These are phyloP conservation scores for Acacia confusa DNA, from an alignment of 306 rosid genomes.

Conservation along the genomic window DNA sequence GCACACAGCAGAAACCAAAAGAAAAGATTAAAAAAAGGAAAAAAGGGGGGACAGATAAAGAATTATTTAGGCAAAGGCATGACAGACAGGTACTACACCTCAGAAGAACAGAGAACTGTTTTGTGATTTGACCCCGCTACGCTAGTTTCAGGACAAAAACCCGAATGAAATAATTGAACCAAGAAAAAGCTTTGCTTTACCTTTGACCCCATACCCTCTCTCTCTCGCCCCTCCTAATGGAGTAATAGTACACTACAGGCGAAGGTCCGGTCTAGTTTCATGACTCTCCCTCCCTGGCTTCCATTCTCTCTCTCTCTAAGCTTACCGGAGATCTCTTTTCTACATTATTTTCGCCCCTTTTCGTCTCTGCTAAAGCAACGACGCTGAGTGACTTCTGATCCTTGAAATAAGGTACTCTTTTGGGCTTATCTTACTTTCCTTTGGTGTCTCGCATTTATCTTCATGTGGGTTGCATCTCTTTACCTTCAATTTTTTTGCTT, in stretches of 20 bases:
- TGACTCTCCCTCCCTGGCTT: constrained; percentile 9
- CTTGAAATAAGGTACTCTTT: constrained; percentile 58
- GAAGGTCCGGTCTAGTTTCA: constrained; percentile 34
- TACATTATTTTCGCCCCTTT: constrained; percentile 38
- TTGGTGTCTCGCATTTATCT: constrained; percentile 39
- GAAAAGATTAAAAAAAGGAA: background rate
- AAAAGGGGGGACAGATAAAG: background rate
- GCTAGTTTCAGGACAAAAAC: constrained; percentile 46
- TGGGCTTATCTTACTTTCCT: constrained; percentile 48
- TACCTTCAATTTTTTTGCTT: constrained; percentile 26
- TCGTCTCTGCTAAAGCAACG: constrained; percentile 48
- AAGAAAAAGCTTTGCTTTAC: constrained; percentile 40
- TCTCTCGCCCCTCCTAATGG: constrained; percentile 36
- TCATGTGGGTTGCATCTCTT: constrained; percentile 23
- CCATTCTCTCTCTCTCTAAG: constrained; percentile 5
- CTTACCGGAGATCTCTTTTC: constrained; percentile 34
- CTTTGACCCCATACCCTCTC: constrained; percentile 54
- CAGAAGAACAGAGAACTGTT: constrained; percentile 42
- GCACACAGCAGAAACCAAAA: background rate
- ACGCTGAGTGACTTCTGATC: constrained; percentile 43
- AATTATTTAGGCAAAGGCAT: constrained; percentile 39
- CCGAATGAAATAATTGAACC: constrained; percentile 48
- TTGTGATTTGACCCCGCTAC: constrained; percentile 55
- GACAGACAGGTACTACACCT: constrained; percentile 53
- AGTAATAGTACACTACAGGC: constrained; percentile 47